Base-by-base conservation (phyloP, 805 yeast species). In the Pichia deserticola region DNA sequence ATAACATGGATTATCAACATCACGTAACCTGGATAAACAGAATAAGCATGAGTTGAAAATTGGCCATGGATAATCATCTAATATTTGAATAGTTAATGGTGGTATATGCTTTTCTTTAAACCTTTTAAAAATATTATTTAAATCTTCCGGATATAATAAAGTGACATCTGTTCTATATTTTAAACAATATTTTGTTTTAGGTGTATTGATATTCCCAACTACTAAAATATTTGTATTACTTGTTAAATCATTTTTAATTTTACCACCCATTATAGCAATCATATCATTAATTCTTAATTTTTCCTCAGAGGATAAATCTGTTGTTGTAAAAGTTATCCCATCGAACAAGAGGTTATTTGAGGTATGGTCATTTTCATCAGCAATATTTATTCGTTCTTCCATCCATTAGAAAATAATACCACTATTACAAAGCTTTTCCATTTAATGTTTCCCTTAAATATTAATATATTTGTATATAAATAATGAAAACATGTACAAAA, bases 261-360 rank as follows among this genome's bases (percentile, higher is more conserved):
- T 59, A 1, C 89, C 90, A 7, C 90, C 92, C 62, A 84, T 69
- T 8, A 73, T 67, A 30, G 66, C 61, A 50, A 84, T 72, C 58
- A 74, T 74, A 9, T 65, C 60, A 3, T 74, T 69, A 30, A 82
- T 58, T 13, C 68, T 72, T 28, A 71, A 68, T 54, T 79, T 70
- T 35, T 65, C 60, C 3, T 65, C 60, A 9, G 71, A 60, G 4
- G 68, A 64, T 33, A 81, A 63, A 5, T 81, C 77, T 5, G 88
- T 81, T 47, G 81, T 77, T 54, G 85, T 80, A 61, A 81, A 81
- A 42, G 71, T 68, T 36, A 75, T 56, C 20, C 76, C 79, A 12
- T 63, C 57, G 51, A 81, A 70, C 13, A 84, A 78, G 51, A 60
- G 11, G 8, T 9, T 28, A n/a, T 39, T 40, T 13, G 15, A 25